Evolutionary conservation across 2,329 filamentous ascomycete genomes (phyloP), one percentile per base, ranked within the genome.

Genomic region (Microsporum ferrugineum): DNA sequence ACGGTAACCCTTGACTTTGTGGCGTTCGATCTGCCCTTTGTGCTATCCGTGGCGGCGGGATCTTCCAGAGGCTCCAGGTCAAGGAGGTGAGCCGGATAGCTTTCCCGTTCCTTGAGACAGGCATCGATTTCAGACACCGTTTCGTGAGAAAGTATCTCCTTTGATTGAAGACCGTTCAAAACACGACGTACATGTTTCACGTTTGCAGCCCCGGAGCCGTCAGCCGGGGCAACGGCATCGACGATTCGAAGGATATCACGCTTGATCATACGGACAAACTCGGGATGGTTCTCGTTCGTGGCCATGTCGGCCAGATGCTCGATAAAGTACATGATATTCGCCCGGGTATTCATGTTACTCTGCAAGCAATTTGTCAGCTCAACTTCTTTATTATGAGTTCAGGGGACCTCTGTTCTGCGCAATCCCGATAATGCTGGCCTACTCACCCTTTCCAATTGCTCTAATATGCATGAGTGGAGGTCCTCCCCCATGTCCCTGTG

Each of bases 321-420:
- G 70, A 99, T 88, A 75, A 99, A 99, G 76, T 95, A 99, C 88
- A 99, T 95, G 73, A 99, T 97, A 72, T 99, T 99, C 62, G 94
- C 95, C 63, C 92, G 83, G 58, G 87, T 95, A 75, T 99, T 99
- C 88, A 99, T 95, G 66, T 89, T 92, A 67, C 89, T 95, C 83
- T 91, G 67, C 10, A 14, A 43, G 8, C 61, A 0, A 38, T 62
- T 53, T 45, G 60, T 60, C 41, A 41, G 47, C 39, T 43, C 14
- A n/a, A 23, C 17, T 23, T 23, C 7, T 14, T 31, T 43, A 14
- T 10, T 27, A 41, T n/a, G n/a, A n/a, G 6, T 29, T 56, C 10
- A 34, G 5, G n/a, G 4, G 29, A 17, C 17, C 34, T 10, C 34
- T 10, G 34, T 23, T 36, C 34, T 36, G 34, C 34, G 34, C 34